phyloP scores from a whole-genome alignment of 805 yeast genomes.

The Saccharomycodes ludwigii region DNA sequence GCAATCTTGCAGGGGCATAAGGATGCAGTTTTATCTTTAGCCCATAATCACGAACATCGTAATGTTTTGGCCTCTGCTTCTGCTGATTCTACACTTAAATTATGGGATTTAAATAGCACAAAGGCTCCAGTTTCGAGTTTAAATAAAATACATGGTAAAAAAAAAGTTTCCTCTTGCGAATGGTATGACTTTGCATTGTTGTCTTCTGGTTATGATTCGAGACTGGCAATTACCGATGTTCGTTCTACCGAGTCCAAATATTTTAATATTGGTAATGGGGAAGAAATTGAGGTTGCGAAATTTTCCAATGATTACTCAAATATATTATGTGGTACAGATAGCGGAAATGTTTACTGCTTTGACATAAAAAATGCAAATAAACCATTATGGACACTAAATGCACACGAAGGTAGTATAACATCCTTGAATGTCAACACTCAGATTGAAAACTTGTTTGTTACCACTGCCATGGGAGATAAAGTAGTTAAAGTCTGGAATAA shows the following conservation, averaged over 20 bases:
- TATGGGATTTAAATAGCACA: slow-evolving; percentile 81
- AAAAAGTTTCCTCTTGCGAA: slow-evolving; percentile 71
- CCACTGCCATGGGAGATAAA: slow-evolving; percentile 89
- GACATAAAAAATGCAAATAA: slow-evolving; percentile 58
- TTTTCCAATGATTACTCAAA: slow-evolving; percentile 48
- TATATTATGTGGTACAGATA: slow-evolving; percentile 83
- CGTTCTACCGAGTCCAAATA: slow-evolving; percentile 56
- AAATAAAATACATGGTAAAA: slow-evolving; percentile 55
- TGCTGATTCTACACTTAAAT: slow-evolving; percentile 86
- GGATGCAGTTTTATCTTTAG: slow-evolving; percentile 81
- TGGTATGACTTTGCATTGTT: slow-evolving; percentile 77
- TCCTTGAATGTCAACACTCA: slow-evolving; percentile 57
- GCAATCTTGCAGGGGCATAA: slow-evolving; percentile 88
- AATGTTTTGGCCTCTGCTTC: slow-evolving; percentile 87
- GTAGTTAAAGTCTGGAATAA: slow-evolving; percentile 76
- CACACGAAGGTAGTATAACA: slow-evolving; percentile 91
- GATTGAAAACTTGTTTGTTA: slow-evolving; percentile 62
- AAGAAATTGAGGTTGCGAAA: slow-evolving; percentile 73
- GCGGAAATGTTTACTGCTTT: slow-evolving; percentile 78
- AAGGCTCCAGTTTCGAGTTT: slow-evolving; percentile 38
- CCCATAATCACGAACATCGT: slow-evolving; percentile 73
- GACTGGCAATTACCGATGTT: slow-evolving; percentile 72
- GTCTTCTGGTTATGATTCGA: slow-evolving; percentile 91
- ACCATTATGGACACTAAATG: slow-evolving; percentile 92
- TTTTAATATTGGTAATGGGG: slow-evolving; percentile 50